phyloP scores from a whole-genome alignment of 805 yeast genomes.

The Candida vaughaniae region DNA sequence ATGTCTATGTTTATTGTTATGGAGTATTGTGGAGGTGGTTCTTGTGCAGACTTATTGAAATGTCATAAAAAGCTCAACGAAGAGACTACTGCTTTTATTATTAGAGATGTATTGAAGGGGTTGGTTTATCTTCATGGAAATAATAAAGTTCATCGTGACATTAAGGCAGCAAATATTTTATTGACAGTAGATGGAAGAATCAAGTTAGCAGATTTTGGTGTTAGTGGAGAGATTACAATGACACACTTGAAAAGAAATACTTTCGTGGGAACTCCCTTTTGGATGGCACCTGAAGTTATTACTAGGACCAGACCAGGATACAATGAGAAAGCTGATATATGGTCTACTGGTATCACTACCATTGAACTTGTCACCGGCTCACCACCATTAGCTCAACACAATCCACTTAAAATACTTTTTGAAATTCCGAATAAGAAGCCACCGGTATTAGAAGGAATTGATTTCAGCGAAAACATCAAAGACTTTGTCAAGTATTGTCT shows the following conservation, averaged over 20 bases:
- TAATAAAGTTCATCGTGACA: conserved; percentile 81
- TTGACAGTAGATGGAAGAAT: conserved; percentile 67
- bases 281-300: conserved; percentile 99
- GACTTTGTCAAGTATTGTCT: conserved; percentile 69
- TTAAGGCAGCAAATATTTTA: conserved; percentile 85
- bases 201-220: conserved; percentile 92
- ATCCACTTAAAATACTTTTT: conserved; percentile 75
- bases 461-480: conserved; percentile 51
- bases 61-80: conserved; percentile 56
- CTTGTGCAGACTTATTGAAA: conserved; percentile 74
- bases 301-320: conserved; percentile 55
- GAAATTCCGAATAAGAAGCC: conserved; percentile 66
- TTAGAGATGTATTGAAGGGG: conserved; percentile 66
- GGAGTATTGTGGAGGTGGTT: conserved; percentile 97
- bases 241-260: conserved; percentile 59
- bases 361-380: conserved; percentile 80
- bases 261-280: conserved; percentile 92
- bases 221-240: conserved; percentile 73
- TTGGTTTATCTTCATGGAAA: conserved; percentile 74
- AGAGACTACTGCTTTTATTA: conserved; percentile 57
- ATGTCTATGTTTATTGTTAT: conserved; percentile 82
- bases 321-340: conserved; percentile 84
- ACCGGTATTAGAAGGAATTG: conserved; percentile 51
- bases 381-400: conserved; percentile 74
- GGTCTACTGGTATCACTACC: conserved; percentile 94